Conservation (phyloP, 192 early-diverging fungal species). For the Coemansia sp. region DNA sequence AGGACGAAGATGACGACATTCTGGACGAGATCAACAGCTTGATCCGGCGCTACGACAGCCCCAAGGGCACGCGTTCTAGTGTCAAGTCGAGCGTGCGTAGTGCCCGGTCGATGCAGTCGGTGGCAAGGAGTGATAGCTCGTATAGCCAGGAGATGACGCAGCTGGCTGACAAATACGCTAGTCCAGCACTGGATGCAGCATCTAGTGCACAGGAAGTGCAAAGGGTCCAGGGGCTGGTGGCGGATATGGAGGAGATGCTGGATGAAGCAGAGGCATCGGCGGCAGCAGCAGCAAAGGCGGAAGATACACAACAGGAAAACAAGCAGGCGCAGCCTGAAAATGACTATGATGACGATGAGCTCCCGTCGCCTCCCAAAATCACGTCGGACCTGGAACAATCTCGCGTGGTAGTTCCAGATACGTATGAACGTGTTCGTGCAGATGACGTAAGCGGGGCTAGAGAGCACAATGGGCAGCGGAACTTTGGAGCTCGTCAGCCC, state of each 20-base stretch:
- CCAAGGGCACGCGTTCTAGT: background rate
- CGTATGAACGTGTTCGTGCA: background rate
- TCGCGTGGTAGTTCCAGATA: constrained; percentile 16
- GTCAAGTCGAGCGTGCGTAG: constrained; percentile 4
- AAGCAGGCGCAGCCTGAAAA: background rate
- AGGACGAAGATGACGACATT: constrained; percentile 46
- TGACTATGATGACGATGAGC: constrained; percentile 40
- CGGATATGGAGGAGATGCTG: constrained; percentile 51
- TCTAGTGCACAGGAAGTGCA: background rate
- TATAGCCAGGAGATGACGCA: constrained; percentile 24
- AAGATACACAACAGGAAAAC: background rate
- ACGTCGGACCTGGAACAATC: constrained; percentile 25
- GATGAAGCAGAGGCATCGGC: constrained; percentile 39
- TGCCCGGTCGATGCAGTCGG: background rate
- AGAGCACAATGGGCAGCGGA: constrained; percentile 7
- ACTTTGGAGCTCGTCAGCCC: constrained; percentile 27
- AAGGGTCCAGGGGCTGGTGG: constrained; percentile 27
- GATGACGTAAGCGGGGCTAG: background rate
- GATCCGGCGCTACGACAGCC: constrained; percentile 40
- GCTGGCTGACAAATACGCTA: constrained; percentile 39
- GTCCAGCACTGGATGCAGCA: constrained; percentile 9
- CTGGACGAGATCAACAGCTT: constrained; percentile 44
- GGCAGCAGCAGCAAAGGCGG: background rate
- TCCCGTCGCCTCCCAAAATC: constrained; percentile 41
- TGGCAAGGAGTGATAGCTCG: background rate